These are phyloP conservation scores for Hippophae tibetana DNA, from an alignment of 306 rosid genomes.

Conservation along the genomic window DNA sequence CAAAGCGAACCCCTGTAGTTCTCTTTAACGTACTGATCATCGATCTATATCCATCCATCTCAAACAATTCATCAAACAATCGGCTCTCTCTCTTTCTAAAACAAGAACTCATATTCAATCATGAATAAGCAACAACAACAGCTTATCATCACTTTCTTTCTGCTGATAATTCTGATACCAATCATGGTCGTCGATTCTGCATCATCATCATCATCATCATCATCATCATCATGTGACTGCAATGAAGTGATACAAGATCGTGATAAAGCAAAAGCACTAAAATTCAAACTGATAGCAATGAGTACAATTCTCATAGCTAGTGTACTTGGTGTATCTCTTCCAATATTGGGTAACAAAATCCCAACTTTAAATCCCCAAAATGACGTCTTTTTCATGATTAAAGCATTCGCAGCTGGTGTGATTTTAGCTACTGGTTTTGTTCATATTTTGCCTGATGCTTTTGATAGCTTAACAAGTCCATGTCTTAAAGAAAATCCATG, in stretches of 20 bases:
- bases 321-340: constrained; percentile 40
- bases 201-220: constrained; percentile 14
- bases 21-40: too few relatives aligned
- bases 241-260: constrained; percentile 16
- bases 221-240: constrained; percentile 13
- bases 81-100: constrained; percentile 8
- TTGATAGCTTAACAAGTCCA: constrained; percentile 33
- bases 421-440: constrained; percentile 65
- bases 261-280: constrained; percentile 23
- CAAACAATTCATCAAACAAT: background rate
- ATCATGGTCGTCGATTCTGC: background rate
- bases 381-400: constrained; percentile 35
- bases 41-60: background rate
- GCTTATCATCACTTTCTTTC: too few relatives aligned
- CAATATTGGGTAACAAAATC: constrained; percentile 27
- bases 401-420: constrained; percentile 63
- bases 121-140: background rate
- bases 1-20: too few relatives aligned
- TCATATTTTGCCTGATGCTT: constrained; percentile 60
- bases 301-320: constrained; percentile 39
- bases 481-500: constrained; percentile 44
- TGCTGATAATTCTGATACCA: too few relatives aligned
- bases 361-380: constrained; percentile 33
- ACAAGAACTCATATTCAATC: background rate
- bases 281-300: constrained; percentile 34